phyloP scores from a whole-genome alignment of 192 early-diverging fungal species.

The Umbelopsis ramanniana region DNA sequence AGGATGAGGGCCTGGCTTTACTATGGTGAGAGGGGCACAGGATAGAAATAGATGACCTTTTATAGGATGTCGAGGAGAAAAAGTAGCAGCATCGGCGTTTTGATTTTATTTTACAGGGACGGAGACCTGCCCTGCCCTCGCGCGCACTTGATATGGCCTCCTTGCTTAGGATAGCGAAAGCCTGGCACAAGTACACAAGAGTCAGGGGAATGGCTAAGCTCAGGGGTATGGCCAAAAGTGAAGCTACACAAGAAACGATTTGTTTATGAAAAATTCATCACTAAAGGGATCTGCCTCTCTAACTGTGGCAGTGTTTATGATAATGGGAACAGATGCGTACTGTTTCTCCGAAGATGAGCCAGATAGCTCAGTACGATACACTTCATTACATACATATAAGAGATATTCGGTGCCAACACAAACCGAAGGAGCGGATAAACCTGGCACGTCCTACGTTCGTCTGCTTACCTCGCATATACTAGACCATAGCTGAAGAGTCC shows the following conservation, averaged over 20 bases:
- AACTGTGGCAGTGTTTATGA: background rate
- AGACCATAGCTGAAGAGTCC: too few species aligned
- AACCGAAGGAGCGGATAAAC: background rate
- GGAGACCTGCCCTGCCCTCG: background rate
- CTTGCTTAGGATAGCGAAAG: background rate
- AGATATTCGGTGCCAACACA: background rate
- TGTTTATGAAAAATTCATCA: constrained; percentile 1
- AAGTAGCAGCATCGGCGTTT: too few species aligned
- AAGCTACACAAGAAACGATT: constrained; percentile 7
- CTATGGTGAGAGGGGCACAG: background rate
- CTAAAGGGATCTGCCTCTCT: background rate
- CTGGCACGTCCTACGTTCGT: background rate
- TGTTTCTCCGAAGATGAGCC: background rate
- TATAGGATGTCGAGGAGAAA: constrained; percentile 11
- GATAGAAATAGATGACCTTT: background rate
- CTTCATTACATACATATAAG: background rate
- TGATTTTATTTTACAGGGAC: background rate
- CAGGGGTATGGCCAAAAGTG: constrained; percentile 8
- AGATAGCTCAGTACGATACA: too few species aligned
- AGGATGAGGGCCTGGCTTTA: background rate
- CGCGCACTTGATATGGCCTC: background rate
- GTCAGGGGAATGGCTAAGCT: constrained; percentile 20
- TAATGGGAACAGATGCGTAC: background rate
- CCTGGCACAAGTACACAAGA: background rate
- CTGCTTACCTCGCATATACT: background rate